These are phyloP conservation scores for Russula olivacea DNA, from an alignment of 768 basidiomycete species.

Conservation along the genomic window DNA sequence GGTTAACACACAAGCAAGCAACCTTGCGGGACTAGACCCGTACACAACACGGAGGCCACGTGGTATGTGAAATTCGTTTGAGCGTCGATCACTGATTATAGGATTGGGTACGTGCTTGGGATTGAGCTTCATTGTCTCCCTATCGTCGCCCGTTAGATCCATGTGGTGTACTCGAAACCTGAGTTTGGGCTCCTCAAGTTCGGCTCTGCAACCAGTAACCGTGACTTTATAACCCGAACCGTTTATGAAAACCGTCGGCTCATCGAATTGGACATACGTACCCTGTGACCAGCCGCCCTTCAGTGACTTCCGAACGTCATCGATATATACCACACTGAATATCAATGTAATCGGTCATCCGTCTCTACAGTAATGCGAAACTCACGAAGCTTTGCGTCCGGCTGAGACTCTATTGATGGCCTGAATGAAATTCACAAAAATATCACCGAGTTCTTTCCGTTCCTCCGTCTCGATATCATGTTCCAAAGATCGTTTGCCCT, in stretches of 20 bases:
- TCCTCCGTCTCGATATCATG: constrained; percentile 3
- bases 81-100: background rate
- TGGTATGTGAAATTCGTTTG: constrained; percentile 2
- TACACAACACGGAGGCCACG: constrained; percentile 5
- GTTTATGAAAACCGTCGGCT: background rate
- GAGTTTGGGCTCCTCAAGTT: background rate
- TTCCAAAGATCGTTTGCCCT: too few species aligned
- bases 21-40: background rate
- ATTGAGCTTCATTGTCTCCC: constrained; percentile 7
- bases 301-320: background rate
- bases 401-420: background rate
- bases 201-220: background rate
- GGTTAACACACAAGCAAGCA: too few species aligned
- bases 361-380: background rate
- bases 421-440: background rate
- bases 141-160: constrained; percentile 9
- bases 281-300: background rate
- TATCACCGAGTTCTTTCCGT: background rate
- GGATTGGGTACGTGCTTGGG: constrained; percentile 4
- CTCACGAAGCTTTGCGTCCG: background rate
- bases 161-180: background rate
- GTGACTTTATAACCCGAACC: background rate
- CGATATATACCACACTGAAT: background rate
- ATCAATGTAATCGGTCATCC: background rate
- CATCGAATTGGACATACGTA: background rate